A percentile compares a stretch with the other conserved stretches of the same genome.
phyloP scores from a whole-genome alignment of 495 filamentous ascomycete species.

The Apiosordaria backusii region DNA sequence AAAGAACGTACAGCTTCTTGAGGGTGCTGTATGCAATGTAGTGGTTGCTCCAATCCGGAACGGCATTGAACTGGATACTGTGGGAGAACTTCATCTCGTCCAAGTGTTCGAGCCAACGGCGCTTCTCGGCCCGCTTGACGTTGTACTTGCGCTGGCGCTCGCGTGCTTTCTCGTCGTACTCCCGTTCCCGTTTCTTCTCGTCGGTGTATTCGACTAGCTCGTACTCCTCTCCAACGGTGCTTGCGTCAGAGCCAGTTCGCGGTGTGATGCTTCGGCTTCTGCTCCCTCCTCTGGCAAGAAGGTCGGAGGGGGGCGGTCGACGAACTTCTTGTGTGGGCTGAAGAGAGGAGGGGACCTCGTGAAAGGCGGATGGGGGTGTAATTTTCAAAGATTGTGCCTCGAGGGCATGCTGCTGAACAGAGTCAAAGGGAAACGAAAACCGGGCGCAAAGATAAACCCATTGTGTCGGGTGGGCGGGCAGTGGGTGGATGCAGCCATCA shows the following conservation, averaged over 20 bases:
- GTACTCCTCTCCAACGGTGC: constrained; percentile 23
- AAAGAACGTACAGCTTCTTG: constrained; percentile 82
- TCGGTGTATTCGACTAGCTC: constrained; percentile 36
- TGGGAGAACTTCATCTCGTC: constrained; percentile 99
- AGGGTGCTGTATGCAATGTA: constrained; percentile 98
- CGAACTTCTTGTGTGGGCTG: constrained; percentile 21
- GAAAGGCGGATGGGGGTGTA: constrained; percentile 25
- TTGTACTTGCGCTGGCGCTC: constrained; percentile 25
- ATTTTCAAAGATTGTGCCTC: constrained; percentile 37
- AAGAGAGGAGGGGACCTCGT: constrained; percentile 26
- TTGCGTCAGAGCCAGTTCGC: no score
- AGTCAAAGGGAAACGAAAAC: neutral
- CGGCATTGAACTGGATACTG: constrained; percentile 98
- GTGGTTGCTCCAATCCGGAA: constrained; percentile 96
- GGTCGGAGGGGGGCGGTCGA: constrained; percentile 20
- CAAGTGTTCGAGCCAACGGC: constrained; percentile 54
- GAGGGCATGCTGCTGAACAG: constrained; percentile 5
- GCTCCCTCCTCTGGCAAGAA: constrained; percentile 24
- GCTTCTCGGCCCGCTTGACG: constrained; percentile 47
- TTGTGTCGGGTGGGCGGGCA: neutral
- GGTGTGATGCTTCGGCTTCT: constrained; percentile 22
- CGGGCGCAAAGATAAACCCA: constrained; percentile 2
- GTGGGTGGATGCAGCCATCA: constrained; percentile 1
- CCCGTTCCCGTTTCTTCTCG: constrained; percentile 1
- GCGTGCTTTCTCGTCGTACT: constrained; percentile 3